A percentile compares a stretch with the other conserved stretches of the same genome.
These are phyloP conservation scores for Hura crepitans DNA, from an alignment of 441 rosid genomes.

Conservation along the genomic window DNA sequence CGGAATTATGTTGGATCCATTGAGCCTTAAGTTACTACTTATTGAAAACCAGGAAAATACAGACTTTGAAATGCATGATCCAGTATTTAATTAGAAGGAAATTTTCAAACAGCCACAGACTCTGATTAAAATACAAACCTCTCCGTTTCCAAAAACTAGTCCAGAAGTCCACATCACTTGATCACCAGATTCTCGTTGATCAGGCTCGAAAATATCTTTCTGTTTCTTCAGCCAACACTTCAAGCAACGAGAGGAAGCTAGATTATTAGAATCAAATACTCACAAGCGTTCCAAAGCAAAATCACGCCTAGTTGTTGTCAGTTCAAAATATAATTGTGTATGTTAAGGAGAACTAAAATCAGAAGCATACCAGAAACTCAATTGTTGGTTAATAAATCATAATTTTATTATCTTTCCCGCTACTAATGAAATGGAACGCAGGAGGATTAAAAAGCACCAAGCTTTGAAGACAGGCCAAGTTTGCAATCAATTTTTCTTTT, in stretches of 20 bases:
- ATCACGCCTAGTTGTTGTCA: neutral
- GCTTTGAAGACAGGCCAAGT: neutral
- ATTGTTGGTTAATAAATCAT: neutral
- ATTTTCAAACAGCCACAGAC: slow-evolving; percentile 2
- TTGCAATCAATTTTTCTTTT: neutral
- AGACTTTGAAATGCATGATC: neutral
- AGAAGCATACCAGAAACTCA: neutral
- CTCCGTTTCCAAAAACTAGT: slow-evolving; percentile 34
- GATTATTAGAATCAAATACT: neutral
- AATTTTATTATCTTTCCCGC: neutral
- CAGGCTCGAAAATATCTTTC: slow-evolving; percentile 30
- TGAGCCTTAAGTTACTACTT: neutral
- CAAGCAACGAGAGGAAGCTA: slow-evolving; percentile 1
- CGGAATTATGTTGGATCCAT: neutral
- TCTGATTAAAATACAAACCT: slow-evolving; percentile 16
- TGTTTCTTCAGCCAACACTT: slow-evolving; percentile 48
- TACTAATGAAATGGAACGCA: neutral
- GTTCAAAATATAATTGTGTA: no score
- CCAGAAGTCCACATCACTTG: slow-evolving; percentile 40
- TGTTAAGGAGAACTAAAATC: neutral
- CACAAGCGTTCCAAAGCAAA: no score
- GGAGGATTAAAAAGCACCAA: neutral
- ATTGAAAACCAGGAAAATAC: neutral
- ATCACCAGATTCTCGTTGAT: slow-evolving; percentile 24
- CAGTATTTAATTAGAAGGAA: neutral